Percentiles rank a stretch among this genome's conserved stretches.
These are phyloP conservation scores for Phylloporus sp. DNA, from an alignment of 768 basidiomycete genomes.

Conservation along the genomic window DNA sequence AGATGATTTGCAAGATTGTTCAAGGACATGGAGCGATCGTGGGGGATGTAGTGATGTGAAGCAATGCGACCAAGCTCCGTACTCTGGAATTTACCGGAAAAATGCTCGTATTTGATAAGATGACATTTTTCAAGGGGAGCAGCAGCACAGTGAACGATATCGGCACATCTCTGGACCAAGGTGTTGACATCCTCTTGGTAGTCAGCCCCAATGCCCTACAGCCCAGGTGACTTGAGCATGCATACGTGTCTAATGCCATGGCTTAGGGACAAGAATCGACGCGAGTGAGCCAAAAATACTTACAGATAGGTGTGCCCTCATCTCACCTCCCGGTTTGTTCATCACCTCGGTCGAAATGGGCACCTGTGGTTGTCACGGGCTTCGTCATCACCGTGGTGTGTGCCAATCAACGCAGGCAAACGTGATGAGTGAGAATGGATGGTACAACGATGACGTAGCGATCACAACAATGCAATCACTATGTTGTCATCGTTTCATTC, in stretches of 20 bases:
- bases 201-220: conserved; percentile 87
- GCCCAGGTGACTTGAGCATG: conserved; percentile 83
- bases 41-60: conserved; percentile 92
- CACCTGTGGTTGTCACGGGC: no score
- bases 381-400: no score
- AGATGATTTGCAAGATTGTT: no score
- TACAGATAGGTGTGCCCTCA: conserved; percentile 93
- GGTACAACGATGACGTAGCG: no score
- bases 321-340: no score
- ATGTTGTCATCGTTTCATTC: no score
- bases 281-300: conserved; percentile 13
- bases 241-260: conserved; percentile 71
- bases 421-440: no score
- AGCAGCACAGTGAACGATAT: conserved; percentile 91
- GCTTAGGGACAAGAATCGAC: conserved; percentile 6
- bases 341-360: no score
- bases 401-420: no score
- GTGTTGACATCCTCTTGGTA: conserved; percentile 83
- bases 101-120: conserved; percentile 90
- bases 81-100: conserved; percentile 83
- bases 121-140: conserved; percentile 91
- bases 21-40: conserved; percentile 97
- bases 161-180: conserved; percentile 88
- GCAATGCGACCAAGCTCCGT: conserved; percentile 94
- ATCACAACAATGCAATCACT: no score